These are phyloP conservation scores for Samsoniella hepiali DNA, from an alignment of 2,329 filamentous ascomycete species.

Conservation along the genomic window DNA sequence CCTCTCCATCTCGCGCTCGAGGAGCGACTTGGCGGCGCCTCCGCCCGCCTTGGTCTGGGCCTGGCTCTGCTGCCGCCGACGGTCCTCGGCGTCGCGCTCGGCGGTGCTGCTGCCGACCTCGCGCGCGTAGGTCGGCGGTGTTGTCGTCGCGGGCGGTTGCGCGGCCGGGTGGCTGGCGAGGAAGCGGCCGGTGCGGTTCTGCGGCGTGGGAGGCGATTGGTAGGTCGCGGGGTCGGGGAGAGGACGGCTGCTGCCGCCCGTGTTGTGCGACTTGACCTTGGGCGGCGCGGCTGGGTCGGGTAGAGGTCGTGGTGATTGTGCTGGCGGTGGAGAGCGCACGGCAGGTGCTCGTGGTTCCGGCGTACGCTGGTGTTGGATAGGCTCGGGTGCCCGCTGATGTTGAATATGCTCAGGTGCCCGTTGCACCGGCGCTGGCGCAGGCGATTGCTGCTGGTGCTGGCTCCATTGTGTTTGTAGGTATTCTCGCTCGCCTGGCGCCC, in stretches of 20 bases:
- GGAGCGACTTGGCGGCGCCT: slow-evolving; percentile 65
- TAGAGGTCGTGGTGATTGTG: slow-evolving; percentile 41
- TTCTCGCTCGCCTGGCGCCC: slow-evolving; percentile 62
- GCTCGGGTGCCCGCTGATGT: slow-evolving; percentile 22
- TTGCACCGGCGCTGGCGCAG: slow-evolving; percentile 21
- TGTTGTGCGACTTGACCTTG: slow-evolving; percentile 37
- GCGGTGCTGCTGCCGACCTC: slow-evolving; percentile 54
- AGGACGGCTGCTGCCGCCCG: slow-evolving; percentile 42
- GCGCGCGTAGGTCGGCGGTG: slow-evolving; percentile 51
- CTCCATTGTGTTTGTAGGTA: slow-evolving; percentile 55
- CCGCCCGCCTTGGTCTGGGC: slow-evolving; percentile 59
- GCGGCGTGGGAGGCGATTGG: slow-evolving; percentile 25
- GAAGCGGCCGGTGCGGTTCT: slow-evolving; percentile 56
- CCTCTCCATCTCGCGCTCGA: slow-evolving; percentile 78
- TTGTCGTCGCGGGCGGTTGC: slow-evolving; percentile 25
- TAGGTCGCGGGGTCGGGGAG: slow-evolving; percentile 49
- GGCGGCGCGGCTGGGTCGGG: slow-evolving; percentile 35
- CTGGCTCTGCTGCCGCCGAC: slow-evolving; percentile 56
- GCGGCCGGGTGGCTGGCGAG: slow-evolving; percentile 55
- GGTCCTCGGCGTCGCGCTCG: slow-evolving; percentile 62
- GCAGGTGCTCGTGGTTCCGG: slow-evolving; percentile 18
- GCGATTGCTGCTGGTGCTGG: slow-evolving; percentile 37
- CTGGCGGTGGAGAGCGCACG: slow-evolving; percentile 21
- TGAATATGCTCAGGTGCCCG: slow-evolving; percentile 26
- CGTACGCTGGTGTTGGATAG: slow-evolving; percentile 17